A percentile compares a stretch with the other conserved stretches of the same genome.
Evolutionary conservation across 2,329 filamentous ascomycete genomes (phyloP).

Genomic region (Chaetomium strumarium): DNA sequence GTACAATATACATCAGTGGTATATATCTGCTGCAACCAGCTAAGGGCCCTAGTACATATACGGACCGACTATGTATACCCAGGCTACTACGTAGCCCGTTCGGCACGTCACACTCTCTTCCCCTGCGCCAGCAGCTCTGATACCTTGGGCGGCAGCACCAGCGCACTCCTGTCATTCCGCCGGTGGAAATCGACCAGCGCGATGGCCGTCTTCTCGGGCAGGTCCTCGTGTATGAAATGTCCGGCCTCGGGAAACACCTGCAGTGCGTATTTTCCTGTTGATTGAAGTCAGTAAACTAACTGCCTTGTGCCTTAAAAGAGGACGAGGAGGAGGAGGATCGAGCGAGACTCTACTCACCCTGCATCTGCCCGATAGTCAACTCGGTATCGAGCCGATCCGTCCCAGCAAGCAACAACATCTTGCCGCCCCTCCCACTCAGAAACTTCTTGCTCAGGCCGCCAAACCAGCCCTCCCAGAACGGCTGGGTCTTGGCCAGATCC

Average conservation of each 20-base stretch:
- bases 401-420: constrained; percentile 77
- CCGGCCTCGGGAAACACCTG: constrained; percentile 93
- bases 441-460: constrained; percentile 83
- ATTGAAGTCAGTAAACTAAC: background rate
- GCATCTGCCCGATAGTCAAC: constrained; percentile 94
- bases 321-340: constrained; percentile 1
- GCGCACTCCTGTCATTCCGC: constrained; percentile 76
- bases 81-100: too few relatives aligned
- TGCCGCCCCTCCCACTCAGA: constrained; percentile 71
- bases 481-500: constrained; percentile 73
- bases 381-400: constrained; percentile 89
- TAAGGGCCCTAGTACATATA: too few relatives aligned
- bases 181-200: constrained; percentile 86
- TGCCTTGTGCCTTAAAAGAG: background rate
- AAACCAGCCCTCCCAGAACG: constrained; percentile 96
- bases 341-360: constrained; percentile 50
- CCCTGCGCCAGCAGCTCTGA: constrained; percentile 62
- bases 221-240: constrained; percentile 94
- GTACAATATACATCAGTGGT: background rate
- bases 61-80: background rate
- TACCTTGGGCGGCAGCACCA: constrained; percentile 91
- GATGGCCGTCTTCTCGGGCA: constrained; percentile 82
- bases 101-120: constrained; percentile 45
- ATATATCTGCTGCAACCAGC: background rate
- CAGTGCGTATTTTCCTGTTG: constrained; percentile 79